A percentile compares a stretch with the other conserved stretches of the same genome.
phyloP scores from a whole-genome alignment of 768 basidiomycete genomes.

The Coprinellus micaceus region DNA sequence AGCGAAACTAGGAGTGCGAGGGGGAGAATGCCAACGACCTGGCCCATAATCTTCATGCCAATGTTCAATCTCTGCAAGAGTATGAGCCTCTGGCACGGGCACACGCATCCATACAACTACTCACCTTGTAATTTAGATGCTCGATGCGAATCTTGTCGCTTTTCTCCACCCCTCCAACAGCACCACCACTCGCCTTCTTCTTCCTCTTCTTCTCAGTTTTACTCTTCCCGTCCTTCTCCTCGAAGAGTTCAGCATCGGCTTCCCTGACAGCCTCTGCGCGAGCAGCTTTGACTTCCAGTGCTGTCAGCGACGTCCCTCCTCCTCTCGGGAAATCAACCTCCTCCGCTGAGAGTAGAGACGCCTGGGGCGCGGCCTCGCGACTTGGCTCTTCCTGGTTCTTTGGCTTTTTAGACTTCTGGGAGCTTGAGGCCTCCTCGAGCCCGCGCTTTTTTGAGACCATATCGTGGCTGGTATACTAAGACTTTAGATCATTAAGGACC shows the following conservation, averaged over 20 bases:
- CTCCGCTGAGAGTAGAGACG: slow-evolving; percentile 40
- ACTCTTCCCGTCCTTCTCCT: slow-evolving; percentile 33
- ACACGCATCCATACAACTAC: slow-evolving; percentile 8
- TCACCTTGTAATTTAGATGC: slow-evolving; percentile 89
- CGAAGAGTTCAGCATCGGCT: slow-evolving; percentile 75
- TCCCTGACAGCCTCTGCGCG: slow-evolving; percentile 83
- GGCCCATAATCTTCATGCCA: slow-evolving; percentile 87
- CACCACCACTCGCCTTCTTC: slow-evolving; percentile 32
- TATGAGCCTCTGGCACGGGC: neutral
- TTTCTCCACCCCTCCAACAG: slow-evolving; percentile 37
- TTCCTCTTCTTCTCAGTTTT: slow-evolving; percentile 43
- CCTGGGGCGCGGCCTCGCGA: slow-evolving; percentile 26
- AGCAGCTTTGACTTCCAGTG: slow-evolving; percentile 82
- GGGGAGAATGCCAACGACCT: slow-evolving; percentile 81
- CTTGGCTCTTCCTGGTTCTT: slow-evolving; percentile 38
- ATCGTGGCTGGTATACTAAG: neutral
- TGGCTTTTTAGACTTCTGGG: slow-evolving; percentile 57
- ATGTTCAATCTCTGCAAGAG: slow-evolving; percentile 59
- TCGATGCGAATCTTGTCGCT: slow-evolving; percentile 71
- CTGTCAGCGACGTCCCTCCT: slow-evolving; percentile 85
- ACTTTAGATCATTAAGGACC: neutral
- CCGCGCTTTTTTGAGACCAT: slow-evolving; percentile 60
- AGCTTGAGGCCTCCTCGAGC: slow-evolving; percentile 49
- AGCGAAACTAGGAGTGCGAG: slow-evolving; percentile 89
- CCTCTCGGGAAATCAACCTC: slow-evolving; percentile 95